Evolutionary conservation across 257 asterid genomes (phyloP).

Genomic region (Capsicum chinense): DNA sequence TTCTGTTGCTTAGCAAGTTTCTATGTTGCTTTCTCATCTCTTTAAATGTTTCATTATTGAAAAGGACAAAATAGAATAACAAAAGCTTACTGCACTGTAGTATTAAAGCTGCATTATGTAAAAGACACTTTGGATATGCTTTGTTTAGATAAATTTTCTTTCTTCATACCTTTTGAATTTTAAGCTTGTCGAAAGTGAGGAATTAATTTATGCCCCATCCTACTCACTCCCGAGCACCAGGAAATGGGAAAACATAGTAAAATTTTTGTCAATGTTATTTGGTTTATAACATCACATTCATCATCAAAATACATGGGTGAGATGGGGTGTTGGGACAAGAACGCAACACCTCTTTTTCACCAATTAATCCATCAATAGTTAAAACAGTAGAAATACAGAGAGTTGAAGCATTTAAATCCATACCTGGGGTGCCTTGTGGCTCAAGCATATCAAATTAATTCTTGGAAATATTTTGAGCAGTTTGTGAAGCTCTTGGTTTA

Average conservation of each 20-base stretch:
- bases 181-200: not conserved
- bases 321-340: no score
- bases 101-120: not conserved
- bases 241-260: not conserved
- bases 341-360: no score
- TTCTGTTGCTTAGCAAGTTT: slow-evolving; percentile 21
- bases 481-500: no score
- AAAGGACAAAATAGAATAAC: not conserved
- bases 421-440: no score
- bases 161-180: not conserved
- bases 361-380: no score
- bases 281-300: not conserved
- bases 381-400: no score
- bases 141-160: not conserved
- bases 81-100: slow-evolving; percentile 17
- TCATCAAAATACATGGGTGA: no score
- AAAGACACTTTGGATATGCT: slow-evolving; percentile 9
- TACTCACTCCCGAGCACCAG: not conserved
- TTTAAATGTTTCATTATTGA: not conserved
- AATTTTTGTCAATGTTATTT: not conserved
- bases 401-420: no score
- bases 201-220: not conserved
- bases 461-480: no score
- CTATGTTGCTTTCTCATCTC: not conserved
- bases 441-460: no score